Evolutionary conservation across 257 asterid species (phyloP).

Genomic region (Cordia subcordata): DNA sequence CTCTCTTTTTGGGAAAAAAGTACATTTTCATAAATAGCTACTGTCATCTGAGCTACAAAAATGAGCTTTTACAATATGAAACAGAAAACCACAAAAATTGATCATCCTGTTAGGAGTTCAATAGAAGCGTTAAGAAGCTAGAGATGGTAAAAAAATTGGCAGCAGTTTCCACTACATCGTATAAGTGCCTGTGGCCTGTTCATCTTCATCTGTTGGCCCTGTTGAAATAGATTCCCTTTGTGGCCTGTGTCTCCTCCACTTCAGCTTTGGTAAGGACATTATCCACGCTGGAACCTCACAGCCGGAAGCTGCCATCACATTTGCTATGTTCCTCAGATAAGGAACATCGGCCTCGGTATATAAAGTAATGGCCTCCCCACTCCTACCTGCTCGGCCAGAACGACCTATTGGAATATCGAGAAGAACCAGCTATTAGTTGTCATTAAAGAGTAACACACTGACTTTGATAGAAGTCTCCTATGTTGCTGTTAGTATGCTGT

Average conservation of each 20-base stretch:
- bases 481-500: too few relatives aligned
- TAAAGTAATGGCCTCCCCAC: conserved; percentile 79
- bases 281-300: conserved; percentile 80
- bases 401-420: conserved; percentile 41
- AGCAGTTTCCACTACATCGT: background rate
- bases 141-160: too few relatives aligned
- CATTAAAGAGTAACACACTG: too few relatives aligned
- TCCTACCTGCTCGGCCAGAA: conserved; percentile 89
- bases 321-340: conserved; percentile 62
- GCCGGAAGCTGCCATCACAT: conserved; percentile 77
- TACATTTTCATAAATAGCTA: too few relatives aligned
- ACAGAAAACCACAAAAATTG: background rate
- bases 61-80: background rate
- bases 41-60: too few relatives aligned
- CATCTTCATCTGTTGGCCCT: conserved; percentile 33
- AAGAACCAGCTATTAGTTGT: too few relatives aligned
- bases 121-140: too few relatives aligned
- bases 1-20: too few relatives aligned
- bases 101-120: background rate
- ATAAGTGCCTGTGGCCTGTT: background rate
- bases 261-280: conserved; percentile 50
- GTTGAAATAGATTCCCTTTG: conserved; percentile 61
- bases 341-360: conserved; percentile 80
- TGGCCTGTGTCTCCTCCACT: conserved; percentile 90
- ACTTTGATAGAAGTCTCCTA: too few relatives aligned